These are phyloP conservation scores for Eimeria necatrix DNA, from an alignment of 169 alveolate species.

Conservation along the genomic window DNA sequence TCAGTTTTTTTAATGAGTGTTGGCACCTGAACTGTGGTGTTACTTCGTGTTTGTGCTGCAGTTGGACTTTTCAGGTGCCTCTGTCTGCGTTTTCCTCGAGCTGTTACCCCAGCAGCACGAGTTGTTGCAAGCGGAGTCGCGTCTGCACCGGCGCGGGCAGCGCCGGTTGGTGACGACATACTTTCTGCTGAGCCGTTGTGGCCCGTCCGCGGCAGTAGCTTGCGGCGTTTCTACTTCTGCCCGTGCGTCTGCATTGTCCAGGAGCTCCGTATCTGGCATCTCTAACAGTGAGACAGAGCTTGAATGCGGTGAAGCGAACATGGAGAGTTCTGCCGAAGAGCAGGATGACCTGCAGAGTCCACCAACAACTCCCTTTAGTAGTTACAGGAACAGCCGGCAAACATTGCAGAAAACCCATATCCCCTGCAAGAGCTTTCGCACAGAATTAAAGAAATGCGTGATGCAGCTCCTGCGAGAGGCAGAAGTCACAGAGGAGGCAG, in stretches of 20 bases:
- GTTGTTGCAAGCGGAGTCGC: slow-evolving; percentile 80
- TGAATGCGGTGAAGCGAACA: neutral
- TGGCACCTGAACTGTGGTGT: neutral
- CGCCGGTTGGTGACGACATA: slow-evolving; percentile 69
- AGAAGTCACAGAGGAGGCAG: slow-evolving; percentile 3
- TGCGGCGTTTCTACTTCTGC: neutral
- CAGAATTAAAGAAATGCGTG: slow-evolving; percentile 3
- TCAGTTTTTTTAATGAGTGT: neutral
- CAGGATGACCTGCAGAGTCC: neutral
- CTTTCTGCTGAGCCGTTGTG: slow-evolving; percentile 55
- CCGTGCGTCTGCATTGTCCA: neutral
- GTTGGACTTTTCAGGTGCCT: slow-evolving; percentile 76
- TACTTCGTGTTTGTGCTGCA: slow-evolving; percentile 15
- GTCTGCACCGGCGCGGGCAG: slow-evolving; percentile 81
- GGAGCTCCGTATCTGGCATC: neutral
- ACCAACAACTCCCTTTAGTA: neutral
- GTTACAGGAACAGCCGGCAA: neutral
- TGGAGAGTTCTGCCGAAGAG: neutral
- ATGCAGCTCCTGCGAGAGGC: slow-evolving; percentile 51
- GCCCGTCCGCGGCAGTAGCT: neutral
- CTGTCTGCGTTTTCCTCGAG: slow-evolving; percentile 77
- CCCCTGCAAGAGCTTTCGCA: neutral
- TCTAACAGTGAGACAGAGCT: slow-evolving; percentile 13
- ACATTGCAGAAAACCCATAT: neutral
- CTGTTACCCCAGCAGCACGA: slow-evolving; percentile 77